These are phyloP conservation scores for Sclerotiophoma versabilis DNA, from an alignment of 2,329 filamentous ascomycete genomes.

Conservation along the genomic window DNA sequence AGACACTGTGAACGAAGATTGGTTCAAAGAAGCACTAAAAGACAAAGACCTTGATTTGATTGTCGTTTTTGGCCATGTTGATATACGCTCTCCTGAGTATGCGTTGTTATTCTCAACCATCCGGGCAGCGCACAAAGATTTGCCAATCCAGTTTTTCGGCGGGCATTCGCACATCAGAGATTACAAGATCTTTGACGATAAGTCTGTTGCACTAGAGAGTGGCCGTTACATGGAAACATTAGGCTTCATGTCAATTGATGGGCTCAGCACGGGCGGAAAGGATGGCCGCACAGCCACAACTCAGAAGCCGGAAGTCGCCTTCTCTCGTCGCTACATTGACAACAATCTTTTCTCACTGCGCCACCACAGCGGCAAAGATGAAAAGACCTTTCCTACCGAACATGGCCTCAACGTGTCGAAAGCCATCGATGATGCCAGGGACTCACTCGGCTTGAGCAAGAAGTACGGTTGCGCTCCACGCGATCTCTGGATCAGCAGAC, in stretches of 20 bases:
- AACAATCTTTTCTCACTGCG: slow-evolving; percentile 88
- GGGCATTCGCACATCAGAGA: slow-evolving; percentile 91
- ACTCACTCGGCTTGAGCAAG: slow-evolving; percentile 73
- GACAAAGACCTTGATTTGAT: slow-evolving; percentile 84
- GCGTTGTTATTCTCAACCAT: slow-evolving; percentile 79
- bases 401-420: slow-evolving; percentile 75
- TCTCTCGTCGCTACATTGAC: slow-evolving; percentile 86
- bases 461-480: slow-evolving; percentile 83
- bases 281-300: slow-evolving; percentile 28
- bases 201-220: slow-evolving; percentile 80
- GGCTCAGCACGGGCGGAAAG: slow-evolving; percentile 57
- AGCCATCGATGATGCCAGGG: slow-evolving; percentile 73
- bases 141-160: slow-evolving; percentile 89
- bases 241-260: slow-evolving; percentile 87
- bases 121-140: slow-evolving; percentile 76
- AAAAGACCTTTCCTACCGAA: slow-evolving; percentile 75
- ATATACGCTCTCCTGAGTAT: slow-evolving; percentile 81
- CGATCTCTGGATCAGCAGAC: slow-evolving; percentile 81
- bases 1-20: slow-evolving; percentile 80
- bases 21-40: slow-evolving; percentile 87
- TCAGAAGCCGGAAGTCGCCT: slow-evolving; percentile 58
- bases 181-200: slow-evolving; percentile 78
- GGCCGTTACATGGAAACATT: slow-evolving; percentile 95
- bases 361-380: slow-evolving; percentile 78
- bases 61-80: slow-evolving; percentile 84